Evolutionary conservation across 169 alveolate genomes (phyloP), one percentile per base, ranked within the genome.

Genomic region (Plasmodium cynomolgi): DNA sequence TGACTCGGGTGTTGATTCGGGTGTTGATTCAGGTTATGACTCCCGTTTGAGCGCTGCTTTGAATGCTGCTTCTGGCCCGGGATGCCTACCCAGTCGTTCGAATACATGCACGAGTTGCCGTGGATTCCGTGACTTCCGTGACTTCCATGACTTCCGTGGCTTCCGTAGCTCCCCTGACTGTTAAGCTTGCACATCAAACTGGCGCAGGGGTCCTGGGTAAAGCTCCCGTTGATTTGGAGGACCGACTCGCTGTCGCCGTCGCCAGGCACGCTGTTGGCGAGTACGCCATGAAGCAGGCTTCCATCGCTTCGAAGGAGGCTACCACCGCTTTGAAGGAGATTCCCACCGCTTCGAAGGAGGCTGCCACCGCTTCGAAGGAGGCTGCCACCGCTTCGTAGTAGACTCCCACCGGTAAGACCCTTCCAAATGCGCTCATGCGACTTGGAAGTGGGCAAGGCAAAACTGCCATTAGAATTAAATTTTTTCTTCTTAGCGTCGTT

Each of bases 401-500:
- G 72, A 39, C 17, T 13, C 44, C 44, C 6, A 71, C 92, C 41
- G 72, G 17, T 71, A 85, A 74, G 4, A 17, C 44, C 41, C 37
- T 85, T 85, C 84, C 84, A 85, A 37, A 54, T 74, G 17, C 58
- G 79, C 62, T 75, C 77, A 85, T 44, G 62, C 34, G 56, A 33
- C 58, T 68, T 47, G 17, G 82, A 37, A 31, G 39, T 31, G 34
- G 72, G 56, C 29, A 75, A 74, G 3, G 26, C 17, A 3, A 7
- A 17, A 74, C 39, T 75, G n/a, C 29, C 50, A 71, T 71, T 68
- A 41, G 75, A 71, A 68, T 54, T 9, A 13, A 15, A 71, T 17
- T 39, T 20, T 23, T 68, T 84, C 29, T 37, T 84, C 50, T 71
- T 84, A 7, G 58, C 4, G 29, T 23, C 85, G 58, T 85, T 56